Conservation (phyloP, 805 yeast genomes). For the Yamadazyma scolyti region DNA sequence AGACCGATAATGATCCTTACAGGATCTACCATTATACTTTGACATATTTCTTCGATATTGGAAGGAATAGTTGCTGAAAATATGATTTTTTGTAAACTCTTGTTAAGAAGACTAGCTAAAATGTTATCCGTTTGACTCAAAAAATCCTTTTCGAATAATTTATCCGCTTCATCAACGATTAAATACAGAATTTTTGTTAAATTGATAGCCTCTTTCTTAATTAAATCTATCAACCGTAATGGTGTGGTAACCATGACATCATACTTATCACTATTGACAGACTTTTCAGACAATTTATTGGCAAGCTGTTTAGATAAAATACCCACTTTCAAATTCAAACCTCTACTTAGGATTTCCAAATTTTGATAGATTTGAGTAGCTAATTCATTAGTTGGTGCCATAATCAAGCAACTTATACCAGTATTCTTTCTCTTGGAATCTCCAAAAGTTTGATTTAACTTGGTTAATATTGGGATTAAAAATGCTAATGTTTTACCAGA, state of each 20-base stretch:
- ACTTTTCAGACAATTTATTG: constrained; percentile 59
- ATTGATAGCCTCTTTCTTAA: constrained; percentile 57
- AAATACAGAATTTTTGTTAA: constrained; percentile 67
- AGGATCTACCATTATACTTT: constrained; percentile 79
- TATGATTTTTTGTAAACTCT: constrained; percentile 64
- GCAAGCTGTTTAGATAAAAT: constrained; percentile 71
- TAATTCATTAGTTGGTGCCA: constrained; percentile 93
- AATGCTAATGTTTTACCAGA: constrained; percentile 96
- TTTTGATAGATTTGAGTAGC: constrained; percentile 81
- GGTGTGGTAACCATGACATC: constrained; percentile 90
- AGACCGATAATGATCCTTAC: constrained; percentile 86
- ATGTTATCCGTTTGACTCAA: constrained; percentile 89
- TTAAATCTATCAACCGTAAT: constrained; percentile 74
- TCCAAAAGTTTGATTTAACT: constrained; percentile 19
- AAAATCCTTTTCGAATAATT: constrained; percentile 81
- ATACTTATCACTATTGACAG: constrained; percentile 57
- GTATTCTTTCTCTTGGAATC: constrained; percentile 22
- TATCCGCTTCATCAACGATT: constrained; percentile 94
- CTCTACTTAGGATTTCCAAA: constrained; percentile 54
- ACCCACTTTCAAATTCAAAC: constrained; percentile 55
- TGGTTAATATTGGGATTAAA: constrained; percentile 74
- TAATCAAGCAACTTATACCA: constrained; percentile 70
- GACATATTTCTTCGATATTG: constrained; percentile 84
- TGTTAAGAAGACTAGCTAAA: constrained; percentile 53
- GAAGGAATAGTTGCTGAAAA: constrained; percentile 96